Conservation (phyloP, 441 rosid genomes). For the Dalechampia spathulata region DNA sequence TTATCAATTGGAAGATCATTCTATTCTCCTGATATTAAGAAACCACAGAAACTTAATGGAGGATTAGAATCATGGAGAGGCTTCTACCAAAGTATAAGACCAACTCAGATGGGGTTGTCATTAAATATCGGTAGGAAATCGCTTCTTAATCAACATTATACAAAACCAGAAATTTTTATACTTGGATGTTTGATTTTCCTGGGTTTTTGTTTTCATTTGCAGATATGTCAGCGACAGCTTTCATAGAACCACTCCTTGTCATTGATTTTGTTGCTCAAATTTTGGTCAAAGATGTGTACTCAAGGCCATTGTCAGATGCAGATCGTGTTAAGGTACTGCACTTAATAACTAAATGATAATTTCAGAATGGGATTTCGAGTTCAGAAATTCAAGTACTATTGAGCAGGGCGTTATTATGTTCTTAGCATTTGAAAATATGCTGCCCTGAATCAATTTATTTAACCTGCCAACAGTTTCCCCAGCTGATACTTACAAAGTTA, state of each 20-base stretch:
- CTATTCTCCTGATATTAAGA: slow-evolving; percentile 31
- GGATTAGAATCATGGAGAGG: slow-evolving; percentile 49
- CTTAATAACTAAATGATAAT: no score
- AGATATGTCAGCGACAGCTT: slow-evolving; percentile 93
- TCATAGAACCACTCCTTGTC: slow-evolving; percentile 83
- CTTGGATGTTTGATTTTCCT: neutral
- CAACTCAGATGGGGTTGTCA: slow-evolving; percentile 51
- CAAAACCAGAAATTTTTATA: neutral
- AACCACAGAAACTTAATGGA: slow-evolving; percentile 30
- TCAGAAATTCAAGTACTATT: no score
- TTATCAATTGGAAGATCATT: slow-evolving; percentile 36
- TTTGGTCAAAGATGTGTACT: slow-evolving; percentile 55
- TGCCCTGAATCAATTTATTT: no score
- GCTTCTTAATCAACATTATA: neutral
- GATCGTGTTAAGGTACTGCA: slow-evolving; percentile 66
- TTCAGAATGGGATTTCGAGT: no score
- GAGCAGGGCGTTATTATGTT: no score
- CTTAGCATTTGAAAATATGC: no score
- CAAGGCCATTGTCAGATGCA: slow-evolving; percentile 69
- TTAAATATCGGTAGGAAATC: slow-evolving; percentile 33
- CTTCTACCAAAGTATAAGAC: slow-evolving; percentile 47
- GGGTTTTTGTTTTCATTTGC: neutral
- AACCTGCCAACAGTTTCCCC: no score
- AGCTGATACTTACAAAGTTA: no score
- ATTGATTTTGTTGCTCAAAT: slow-evolving; percentile 78